phyloP scores from a whole-genome alignment of 1,139 yeast genomes.

The Yamadazyma diospyri region DNA sequence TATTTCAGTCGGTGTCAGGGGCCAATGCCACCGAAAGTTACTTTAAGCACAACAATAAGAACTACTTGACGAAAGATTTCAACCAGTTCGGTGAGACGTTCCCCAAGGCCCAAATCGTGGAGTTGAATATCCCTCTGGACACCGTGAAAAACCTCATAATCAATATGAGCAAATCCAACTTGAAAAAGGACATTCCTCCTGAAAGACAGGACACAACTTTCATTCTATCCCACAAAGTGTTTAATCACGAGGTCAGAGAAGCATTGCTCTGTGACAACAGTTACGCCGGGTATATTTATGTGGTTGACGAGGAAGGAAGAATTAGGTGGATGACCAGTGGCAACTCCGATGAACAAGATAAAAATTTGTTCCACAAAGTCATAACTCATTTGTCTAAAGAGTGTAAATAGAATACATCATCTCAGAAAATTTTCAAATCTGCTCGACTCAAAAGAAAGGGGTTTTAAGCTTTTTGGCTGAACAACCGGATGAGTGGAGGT shows the following conservation, averaged over 20 bases:
- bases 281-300: slow-evolving; percentile 79
- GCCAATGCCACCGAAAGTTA: slow-evolving; percentile 63
- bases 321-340: slow-evolving; percentile 96
- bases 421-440: no score
- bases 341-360: slow-evolving; percentile 62
- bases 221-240: slow-evolving; percentile 57
- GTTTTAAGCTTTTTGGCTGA: no score
- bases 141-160: slow-evolving; percentile 63
- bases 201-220: slow-evolving; percentile 60
- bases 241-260: slow-evolving; percentile 58
- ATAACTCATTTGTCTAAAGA: slow-evolving; percentile 50
- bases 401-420: slow-evolving; percentile 5
- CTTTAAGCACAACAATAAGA: slow-evolving; percentile 41
- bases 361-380: slow-evolving; percentile 61
- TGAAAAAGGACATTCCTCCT: slow-evolving; percentile 41
- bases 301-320: slow-evolving; percentile 68
- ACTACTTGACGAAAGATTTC: slow-evolving; percentile 32
- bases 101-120: slow-evolving; percentile 66
- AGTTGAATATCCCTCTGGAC: slow-evolving; percentile 71
- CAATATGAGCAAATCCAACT: slow-evolving; percentile 45
- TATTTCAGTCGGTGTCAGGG: slow-evolving; percentile 71
- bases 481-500: no score
- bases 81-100: slow-evolving; percentile 27
- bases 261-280: slow-evolving; percentile 66
- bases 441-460: no score